Conservation (phyloP, 2,329 filamentous ascomycete genomes). For the Trichoderma afroharzianum region DNA sequence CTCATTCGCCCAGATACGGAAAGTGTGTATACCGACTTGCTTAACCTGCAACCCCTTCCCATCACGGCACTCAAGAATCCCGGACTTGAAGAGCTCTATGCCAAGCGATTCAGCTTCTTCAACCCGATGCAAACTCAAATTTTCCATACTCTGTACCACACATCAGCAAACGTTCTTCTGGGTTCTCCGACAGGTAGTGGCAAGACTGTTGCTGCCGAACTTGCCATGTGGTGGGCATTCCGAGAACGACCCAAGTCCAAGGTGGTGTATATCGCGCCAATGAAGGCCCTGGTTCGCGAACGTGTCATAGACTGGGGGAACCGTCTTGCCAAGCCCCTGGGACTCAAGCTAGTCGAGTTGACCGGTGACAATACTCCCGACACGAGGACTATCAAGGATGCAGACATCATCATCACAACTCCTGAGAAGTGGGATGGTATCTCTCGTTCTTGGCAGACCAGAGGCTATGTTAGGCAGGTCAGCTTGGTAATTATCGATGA, state of each 20-base stretch:
- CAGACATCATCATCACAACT: constrained; percentile 96
- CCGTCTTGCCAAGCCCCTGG: constrained; percentile 76
- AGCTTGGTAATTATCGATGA: constrained; percentile 97
- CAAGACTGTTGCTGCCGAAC: constrained; percentile 91
- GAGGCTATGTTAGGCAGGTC: constrained; percentile 92
- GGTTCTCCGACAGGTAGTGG: constrained; percentile 96
- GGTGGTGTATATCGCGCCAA: constrained; percentile 97
- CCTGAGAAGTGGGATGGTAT: constrained; percentile 99
- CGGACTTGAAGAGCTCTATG: constrained; percentile 82
- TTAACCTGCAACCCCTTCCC: constrained; percentile 86
- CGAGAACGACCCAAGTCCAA: constrained; percentile 91
- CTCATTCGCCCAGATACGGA: constrained; percentile 96
- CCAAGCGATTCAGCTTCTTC: constrained; percentile 87
- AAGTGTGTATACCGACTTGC: constrained; percentile 90
- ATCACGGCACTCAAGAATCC: constrained; percentile 85
- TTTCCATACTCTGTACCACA: constrained; percentile 95
- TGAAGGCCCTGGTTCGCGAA: constrained; percentile 97
- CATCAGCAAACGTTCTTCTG: constrained; percentile 83
- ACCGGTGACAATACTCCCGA: constrained; percentile 97
- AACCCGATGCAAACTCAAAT: constrained; percentile 99
- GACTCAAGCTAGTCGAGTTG: constrained; percentile 87
- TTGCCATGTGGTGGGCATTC: constrained; percentile 99
- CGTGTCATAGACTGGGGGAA: constrained; percentile 92
- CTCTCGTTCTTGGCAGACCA: constrained; percentile 95
- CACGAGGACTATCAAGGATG: constrained; percentile 89